phyloP scores from a whole-genome alignment of 495 filamentous ascomycete species.

The Podospora australis region DNA sequence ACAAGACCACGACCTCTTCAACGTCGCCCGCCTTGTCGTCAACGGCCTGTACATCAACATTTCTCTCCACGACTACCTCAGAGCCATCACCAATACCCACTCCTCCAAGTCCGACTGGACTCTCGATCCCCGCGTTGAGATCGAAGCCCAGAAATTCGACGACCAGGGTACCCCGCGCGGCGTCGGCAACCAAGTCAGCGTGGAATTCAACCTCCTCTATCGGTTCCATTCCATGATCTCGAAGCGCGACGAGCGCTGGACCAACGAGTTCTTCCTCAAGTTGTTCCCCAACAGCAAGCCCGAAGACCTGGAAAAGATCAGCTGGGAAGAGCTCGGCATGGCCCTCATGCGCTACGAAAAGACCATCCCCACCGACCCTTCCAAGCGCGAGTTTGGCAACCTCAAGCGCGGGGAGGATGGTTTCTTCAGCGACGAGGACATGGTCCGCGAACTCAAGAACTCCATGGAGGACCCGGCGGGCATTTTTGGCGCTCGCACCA shows the following conservation, averaged over 20 bases:
- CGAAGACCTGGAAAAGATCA: constrained; percentile 44
- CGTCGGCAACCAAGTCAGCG: constrained; percentile 68
- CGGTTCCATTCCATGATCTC: constrained; percentile 68
- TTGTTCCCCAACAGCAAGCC: constrained; percentile 52
- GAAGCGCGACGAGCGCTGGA: constrained; percentile 61
- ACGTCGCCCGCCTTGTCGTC: constrained; percentile 67
- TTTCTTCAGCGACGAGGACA: constrained; percentile 52
- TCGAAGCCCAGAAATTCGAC: constrained; percentile 40
- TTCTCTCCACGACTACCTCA: constrained; percentile 70
- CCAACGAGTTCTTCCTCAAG: constrained; percentile 50
- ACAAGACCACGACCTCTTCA: constrained; percentile 77
- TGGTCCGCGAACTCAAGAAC: constrained; percentile 55
- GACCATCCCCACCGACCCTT: constrained; percentile 48
- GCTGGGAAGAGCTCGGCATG: constrained; percentile 45
- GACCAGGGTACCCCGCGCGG: constrained; percentile 54
- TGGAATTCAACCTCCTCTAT: constrained; percentile 69
- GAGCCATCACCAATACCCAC: constrained; percentile 75
- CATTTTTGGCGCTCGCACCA: constrained; percentile 57
- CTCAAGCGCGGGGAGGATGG: constrained; percentile 51
- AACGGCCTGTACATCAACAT: constrained; percentile 79
- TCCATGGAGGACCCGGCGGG: constrained; percentile 54
- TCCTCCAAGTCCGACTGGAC: constrained; percentile 68
- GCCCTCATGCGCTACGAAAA: constrained; percentile 49
- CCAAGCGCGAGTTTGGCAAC: constrained; percentile 51
- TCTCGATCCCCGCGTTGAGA: constrained; percentile 62